Conservation (phyloP, 176 grass and related monocot species). For the Oryza glumipatula region DNA sequence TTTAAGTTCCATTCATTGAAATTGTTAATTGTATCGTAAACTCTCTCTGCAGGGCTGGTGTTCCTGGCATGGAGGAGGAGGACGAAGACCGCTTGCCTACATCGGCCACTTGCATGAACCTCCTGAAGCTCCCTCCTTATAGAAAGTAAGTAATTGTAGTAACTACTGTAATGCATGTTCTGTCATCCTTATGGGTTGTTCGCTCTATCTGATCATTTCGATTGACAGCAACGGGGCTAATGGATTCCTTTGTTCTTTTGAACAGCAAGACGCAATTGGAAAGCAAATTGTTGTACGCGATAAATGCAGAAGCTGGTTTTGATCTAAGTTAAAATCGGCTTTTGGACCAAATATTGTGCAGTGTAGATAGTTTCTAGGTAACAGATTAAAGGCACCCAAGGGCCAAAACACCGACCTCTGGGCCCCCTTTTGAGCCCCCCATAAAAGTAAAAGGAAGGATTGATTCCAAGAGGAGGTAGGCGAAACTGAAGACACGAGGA, state of each 20-base stretch:
- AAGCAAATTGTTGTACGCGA: constrained; percentile 89
- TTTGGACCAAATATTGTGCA: constrained; percentile 36
- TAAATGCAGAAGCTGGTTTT: constrained; percentile 96
- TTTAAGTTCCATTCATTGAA: not conserved
- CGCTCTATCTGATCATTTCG: not conserved
- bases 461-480: not conserved
- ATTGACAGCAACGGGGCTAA: constrained; percentile 29
- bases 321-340: constrained; percentile 71
- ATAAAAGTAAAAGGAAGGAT: not conserved
- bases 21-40: not conserved
- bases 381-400: constrained; percentile 36
- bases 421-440: not conserved
- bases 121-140: constrained; percentile 97
- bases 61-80: constrained; percentile 67
- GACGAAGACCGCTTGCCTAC: constrained; percentile 85
- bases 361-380: constrained; percentile 55
- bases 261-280: constrained; percentile 87
- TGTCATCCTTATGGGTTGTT: not conserved
- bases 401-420: constrained; percentile 11
- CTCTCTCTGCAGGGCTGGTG: constrained; percentile 58
- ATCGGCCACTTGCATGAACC: constrained; percentile 98
- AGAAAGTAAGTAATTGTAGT: constrained; percentile 56
- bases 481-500: not conserved
- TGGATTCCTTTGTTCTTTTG: constrained; percentile 26
- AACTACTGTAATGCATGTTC: constrained; percentile 21